Percentiles rank a stretch among this genome's conserved stretches.
Evolutionary conservation across 306 rosid genomes (phyloP).

Genomic region (Gastrolobium bilobum): DNA sequence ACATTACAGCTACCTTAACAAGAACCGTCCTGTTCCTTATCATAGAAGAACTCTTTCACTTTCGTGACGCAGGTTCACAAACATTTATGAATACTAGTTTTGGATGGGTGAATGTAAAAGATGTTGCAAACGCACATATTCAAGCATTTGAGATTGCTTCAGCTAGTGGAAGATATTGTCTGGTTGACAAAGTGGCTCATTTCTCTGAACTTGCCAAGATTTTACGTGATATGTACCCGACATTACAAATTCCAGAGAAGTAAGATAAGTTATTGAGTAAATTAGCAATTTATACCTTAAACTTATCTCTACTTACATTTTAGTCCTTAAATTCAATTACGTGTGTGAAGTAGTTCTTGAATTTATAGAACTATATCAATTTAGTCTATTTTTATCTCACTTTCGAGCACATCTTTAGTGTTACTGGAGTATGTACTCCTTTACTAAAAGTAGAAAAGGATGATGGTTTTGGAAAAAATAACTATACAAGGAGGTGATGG

Average conservation of each 20-base stretch:
- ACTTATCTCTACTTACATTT: no score
- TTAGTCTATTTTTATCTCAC: no score
- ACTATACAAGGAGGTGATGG: no score
- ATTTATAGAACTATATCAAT: no score
- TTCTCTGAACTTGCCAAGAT: slow-evolving; percentile 56
- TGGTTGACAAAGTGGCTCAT: slow-evolving; percentile 64
- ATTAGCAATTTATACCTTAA: no score
- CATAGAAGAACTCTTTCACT: background rate
- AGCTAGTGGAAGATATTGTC: slow-evolving; percentile 77
- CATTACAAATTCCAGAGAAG: slow-evolving; percentile 65
- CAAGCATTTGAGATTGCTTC: slow-evolving; percentile 77
- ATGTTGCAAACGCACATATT: slow-evolving; percentile 78
- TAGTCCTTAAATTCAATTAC: no score
- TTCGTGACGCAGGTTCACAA: slow-evolving; percentile 64
- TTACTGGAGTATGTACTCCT: no score
- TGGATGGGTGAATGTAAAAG: slow-evolving; percentile 78
- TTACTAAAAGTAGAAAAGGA: no score
- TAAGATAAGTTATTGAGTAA: slow-evolving; percentile 40
- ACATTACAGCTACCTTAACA: no score
- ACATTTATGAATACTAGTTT: slow-evolving; percentile 57
- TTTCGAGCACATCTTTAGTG: no score
- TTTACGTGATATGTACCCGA: slow-evolving; percentile 63
- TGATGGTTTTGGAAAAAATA: no score
- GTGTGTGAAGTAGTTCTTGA: no score
- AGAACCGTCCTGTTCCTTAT: background rate